A percentile compares a stretch with the other conserved stretches of the same genome.
phyloP scores from a whole-genome alignment of 768 basidiomycete species.

The Kwoniella pini region DNA sequence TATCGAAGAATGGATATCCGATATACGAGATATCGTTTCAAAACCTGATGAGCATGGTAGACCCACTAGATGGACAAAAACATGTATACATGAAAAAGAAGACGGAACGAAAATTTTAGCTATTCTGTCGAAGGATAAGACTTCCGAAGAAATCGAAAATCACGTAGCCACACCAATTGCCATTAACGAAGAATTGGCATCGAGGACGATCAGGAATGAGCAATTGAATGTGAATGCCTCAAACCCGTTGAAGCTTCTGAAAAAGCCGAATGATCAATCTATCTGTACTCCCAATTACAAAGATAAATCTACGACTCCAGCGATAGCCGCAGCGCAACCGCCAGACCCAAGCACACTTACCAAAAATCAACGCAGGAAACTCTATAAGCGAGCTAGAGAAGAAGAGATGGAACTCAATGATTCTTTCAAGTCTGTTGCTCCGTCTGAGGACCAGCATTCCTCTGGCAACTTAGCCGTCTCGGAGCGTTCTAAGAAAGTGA shows the following conservation, averaged over 20 bases:
- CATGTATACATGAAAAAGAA: background rate
- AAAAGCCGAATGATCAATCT: no score
- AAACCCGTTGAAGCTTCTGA: no score
- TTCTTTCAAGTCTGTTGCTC: no score
- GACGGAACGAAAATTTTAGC: background rate
- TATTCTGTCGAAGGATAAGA: constrained; percentile 4
- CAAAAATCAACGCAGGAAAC: background rate
- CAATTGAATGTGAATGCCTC: no score
- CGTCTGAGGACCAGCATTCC: background rate
- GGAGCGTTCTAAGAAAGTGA: constrained; percentile 7
- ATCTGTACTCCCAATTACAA: no score
- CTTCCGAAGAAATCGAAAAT: background rate
- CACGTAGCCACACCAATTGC: background rate
- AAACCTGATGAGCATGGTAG: constrained; percentile 1
- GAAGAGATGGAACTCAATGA: background rate
- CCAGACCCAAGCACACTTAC: no score
- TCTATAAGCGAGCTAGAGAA: background rate
- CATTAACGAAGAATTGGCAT: background rate
- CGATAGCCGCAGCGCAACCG: no score
- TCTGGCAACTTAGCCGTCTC: background rate
- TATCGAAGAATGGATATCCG: constrained; percentile 3
- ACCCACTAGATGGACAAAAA: constrained; percentile 6
- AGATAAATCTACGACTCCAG: no score
- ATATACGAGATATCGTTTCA: background rate
- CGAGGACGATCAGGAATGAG: background rate